Conservation (phyloP, 2,329 filamentous ascomycete species). For the Aspergillus fumigatiaffinis region DNA sequence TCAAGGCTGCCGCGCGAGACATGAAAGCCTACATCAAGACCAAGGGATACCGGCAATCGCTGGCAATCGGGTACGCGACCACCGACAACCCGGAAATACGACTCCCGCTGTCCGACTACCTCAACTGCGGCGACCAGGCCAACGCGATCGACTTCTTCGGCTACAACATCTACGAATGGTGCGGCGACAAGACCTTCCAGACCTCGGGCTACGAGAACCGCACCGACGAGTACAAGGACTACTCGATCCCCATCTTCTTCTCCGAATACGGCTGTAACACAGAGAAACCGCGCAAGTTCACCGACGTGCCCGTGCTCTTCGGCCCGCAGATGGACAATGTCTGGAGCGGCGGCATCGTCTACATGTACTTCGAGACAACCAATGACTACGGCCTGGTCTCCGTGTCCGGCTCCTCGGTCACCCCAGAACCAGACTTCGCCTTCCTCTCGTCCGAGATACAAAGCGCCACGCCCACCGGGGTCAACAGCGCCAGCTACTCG, state of each 20-base stretch:
- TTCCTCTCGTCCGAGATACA: constrained; percentile 67
- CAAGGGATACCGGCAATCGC: constrained; percentile 64
- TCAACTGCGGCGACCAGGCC: constrained; percentile 73
- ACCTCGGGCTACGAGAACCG: constrained; percentile 77
- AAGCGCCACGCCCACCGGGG: constrained; percentile 62
- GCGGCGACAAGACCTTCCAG: constrained; percentile 73
- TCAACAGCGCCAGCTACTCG: constrained; percentile 64
- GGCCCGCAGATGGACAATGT: constrained; percentile 74
- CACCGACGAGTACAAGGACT: constrained; percentile 80
- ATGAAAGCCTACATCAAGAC: constrained; percentile 88
- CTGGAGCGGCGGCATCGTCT: constrained; percentile 95
- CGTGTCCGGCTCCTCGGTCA: constrained; percentile 61
- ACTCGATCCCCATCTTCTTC: constrained; percentile 94
- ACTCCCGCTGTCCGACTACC: constrained; percentile 79
- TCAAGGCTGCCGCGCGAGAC: constrained; percentile 96
- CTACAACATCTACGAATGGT: constrained; percentile 99
- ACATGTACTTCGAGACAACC: constrained; percentile 92
- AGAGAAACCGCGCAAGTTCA: constrained; percentile 68
- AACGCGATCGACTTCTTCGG: constrained; percentile 92
- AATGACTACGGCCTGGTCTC: constrained; percentile 73
- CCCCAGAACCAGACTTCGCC: constrained; percentile 69
- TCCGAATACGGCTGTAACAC: constrained; percentile 97
- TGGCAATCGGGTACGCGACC: constrained; percentile 93
- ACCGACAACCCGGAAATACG: constrained; percentile 87
- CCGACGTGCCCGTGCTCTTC: constrained; percentile 80